phyloP scores from a whole-genome alignment of 768 basidiomycete genomes.

The Dictyophora rubrovolvata region DNA sequence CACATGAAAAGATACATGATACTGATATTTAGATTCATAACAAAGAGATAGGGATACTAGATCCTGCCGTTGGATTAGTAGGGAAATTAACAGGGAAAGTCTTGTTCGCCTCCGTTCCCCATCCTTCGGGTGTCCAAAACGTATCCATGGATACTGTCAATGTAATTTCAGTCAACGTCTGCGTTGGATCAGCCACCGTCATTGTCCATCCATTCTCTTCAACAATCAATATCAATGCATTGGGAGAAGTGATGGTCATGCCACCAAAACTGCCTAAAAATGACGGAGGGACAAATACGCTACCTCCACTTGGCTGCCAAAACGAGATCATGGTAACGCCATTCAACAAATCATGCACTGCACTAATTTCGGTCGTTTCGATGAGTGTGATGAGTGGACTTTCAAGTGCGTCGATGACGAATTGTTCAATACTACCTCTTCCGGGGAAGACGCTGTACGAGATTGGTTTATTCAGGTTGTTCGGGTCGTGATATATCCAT shows the following conservation, averaged over 20 bases:
- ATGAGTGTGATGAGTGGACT: slow-evolving; percentile 28
- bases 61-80: not conserved
- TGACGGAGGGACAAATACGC: slow-evolving; percentile 24
- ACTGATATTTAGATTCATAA: not conserved
- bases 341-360: slow-evolving; percentile 35
- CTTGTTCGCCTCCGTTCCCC: slow-evolving; percentile 15
- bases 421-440: slow-evolving; percentile 24
- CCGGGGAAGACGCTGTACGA: slow-evolving; percentile 53
- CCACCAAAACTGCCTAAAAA: slow-evolving; percentile 1
- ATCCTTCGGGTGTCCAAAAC: slow-evolving; percentile 12
- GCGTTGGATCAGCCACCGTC: slow-evolving; percentile 58
- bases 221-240: slow-evolving; percentile 30
- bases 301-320: slow-evolving; percentile 41
- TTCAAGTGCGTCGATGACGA: slow-evolving; percentile 27
- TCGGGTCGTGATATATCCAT: slow-evolving; percentile 35
- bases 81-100: slow-evolving; percentile 33
- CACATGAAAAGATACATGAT: not conserved
- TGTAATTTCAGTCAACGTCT: slow-evolving; percentile 30
- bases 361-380: slow-evolving; percentile 41
- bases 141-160: slow-evolving; percentile 26
- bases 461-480: slow-evolving; percentile 25
- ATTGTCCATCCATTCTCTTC: slow-evolving; percentile 31
- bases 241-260: slow-evolving; percentile 3
- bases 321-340: slow-evolving; percentile 41
- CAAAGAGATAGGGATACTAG: not conserved